Conservation (phyloP, 2,329 filamentous ascomycete species). For the Myriosclerotinia scirpicola region DNA sequence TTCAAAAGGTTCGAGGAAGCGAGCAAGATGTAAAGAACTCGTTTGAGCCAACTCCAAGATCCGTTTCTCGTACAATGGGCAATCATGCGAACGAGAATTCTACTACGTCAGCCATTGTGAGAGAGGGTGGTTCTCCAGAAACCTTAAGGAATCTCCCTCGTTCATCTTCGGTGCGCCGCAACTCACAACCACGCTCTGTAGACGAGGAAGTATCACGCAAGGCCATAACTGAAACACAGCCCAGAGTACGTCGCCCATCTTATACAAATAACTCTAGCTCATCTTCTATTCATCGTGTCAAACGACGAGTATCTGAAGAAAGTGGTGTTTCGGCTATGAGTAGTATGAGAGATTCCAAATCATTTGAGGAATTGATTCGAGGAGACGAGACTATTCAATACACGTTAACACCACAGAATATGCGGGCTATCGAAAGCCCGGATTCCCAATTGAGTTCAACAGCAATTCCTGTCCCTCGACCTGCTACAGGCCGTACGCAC, state of each 20-base stretch:
- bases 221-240: constrained; percentile 20
- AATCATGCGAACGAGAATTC: background rate
- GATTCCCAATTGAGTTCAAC: constrained; percentile 31
- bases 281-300: constrained; percentile 49
- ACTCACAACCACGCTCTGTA: constrained; percentile 27
- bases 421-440: constrained; percentile 73
- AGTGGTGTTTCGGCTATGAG: constrained; percentile 41
- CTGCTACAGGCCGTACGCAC: constrained; percentile 33
- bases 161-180: constrained; percentile 22
- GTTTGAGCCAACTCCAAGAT: constrained; percentile 21
- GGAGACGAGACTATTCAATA: constrained; percentile 82
- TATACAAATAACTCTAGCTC: constrained; percentile 55
- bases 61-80: constrained; percentile 1
- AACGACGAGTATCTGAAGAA: constrained; percentile 60
- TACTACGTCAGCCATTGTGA: background rate
- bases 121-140: constrained; percentile 6
- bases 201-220: constrained; percentile 27
- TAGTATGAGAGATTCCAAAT: constrained; percentile 60
- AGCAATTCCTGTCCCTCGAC: constrained; percentile 28
- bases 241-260: constrained; percentile 28
- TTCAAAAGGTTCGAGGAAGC: constrained; percentile 6
- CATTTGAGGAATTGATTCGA: constrained; percentile 77
- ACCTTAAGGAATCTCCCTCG: background rate
- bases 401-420: constrained; percentile 76
- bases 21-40: background rate